Evolutionary conservation across 441 rosid species (phyloP), one percentile per base, ranked within the genome.

Genomic region (Erodium chrysanthum): DNA sequence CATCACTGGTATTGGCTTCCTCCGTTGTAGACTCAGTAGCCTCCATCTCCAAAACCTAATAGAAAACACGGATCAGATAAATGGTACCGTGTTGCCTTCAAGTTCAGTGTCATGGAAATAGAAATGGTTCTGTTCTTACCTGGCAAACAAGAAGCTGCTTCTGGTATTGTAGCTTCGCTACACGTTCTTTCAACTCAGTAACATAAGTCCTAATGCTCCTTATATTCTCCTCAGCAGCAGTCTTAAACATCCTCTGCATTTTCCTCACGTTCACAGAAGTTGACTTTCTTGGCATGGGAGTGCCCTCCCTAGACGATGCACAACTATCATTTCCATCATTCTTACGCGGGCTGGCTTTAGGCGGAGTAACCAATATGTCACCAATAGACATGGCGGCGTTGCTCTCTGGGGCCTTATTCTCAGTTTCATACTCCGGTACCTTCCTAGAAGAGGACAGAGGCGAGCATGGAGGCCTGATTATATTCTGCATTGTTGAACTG

Each of bases 131-230:
- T 23, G 60, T 54, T 31, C 33, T 23, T 74, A 90, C 98, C 97
- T 93, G 99, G 80, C 96, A 87, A 83, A 94, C 99, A 74, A 94
- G 97, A 21, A 91, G 89, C 77, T 94, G 99, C 83, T 94, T 94
- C 80, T 94, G 97, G 80, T 94, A 94, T 79, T 94, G 99, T 73
- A 94, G 79, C 75, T 94, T 94, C 4, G 96, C 99, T 48, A 94
- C 96, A n/a, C 96, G 97, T 75, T 94, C 97, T 80, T 94, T 94
- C 74, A 94, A 81, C 77, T 91, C 96, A 0, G 97, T 94, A 17
- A 94, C 97, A 69, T 94, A 94, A 27, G 96, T 80, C 78, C 92
- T 77, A 71, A 94, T 94, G 85, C 89, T 91, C 83, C 97, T 81
- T 66, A 94, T 97, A 70, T 94, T 94, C 85, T 94, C 99, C 80